Base-by-base conservation (phyloP, 805 yeast genomes). In the Starmerella sp. region DNA sequence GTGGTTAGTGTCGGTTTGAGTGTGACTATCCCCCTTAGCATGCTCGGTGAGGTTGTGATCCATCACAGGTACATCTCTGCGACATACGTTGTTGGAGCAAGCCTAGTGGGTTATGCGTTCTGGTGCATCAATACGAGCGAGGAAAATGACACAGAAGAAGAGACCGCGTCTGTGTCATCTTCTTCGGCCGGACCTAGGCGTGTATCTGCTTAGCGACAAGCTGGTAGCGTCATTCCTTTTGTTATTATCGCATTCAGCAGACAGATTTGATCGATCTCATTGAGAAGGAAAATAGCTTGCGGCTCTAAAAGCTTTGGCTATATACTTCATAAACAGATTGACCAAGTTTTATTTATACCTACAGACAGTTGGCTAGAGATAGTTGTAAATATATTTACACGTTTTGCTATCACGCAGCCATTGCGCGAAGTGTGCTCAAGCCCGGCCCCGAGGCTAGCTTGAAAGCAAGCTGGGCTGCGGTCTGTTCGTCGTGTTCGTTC, bases 1-100 rank as follows among this genome's bases (percentile, higher is more conserved):
- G 90, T 96, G 0, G 97, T 91, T 3, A 93, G 98, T 0, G 95
- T 93, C 10, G 98, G 98, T 0, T 74, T 93, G 34, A 84, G 95
- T 22, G 79, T 90, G 57, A 91, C 97, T 0, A 93, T 93, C 17
- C 98, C 98, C 2, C 77, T 93, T 51, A 95, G 97, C 0, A 86
- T 93, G 86, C 68, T 88, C 35, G 96, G 96, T 34, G 98, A 93
- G 67, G 75, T 88, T 67, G 54, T 88, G 6, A 72, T 89, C 60
- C 84, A 86, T 65, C 79, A 78, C 36, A 81, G 83, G 60, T 67
- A 72, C 37, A 77, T 86, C 63, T 77, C 86, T 15, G 61, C 75
- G 42, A 65, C 80, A 54, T 93, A 93, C 66, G 69, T 84, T 11
- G 62, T 84, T 38, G 97, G 97, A 1, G 97, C 97, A 2, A 63